Conservation (phyloP, 768 basidiomycete genomes). For the Pseudohyphozyma bogoriensis region DNA sequence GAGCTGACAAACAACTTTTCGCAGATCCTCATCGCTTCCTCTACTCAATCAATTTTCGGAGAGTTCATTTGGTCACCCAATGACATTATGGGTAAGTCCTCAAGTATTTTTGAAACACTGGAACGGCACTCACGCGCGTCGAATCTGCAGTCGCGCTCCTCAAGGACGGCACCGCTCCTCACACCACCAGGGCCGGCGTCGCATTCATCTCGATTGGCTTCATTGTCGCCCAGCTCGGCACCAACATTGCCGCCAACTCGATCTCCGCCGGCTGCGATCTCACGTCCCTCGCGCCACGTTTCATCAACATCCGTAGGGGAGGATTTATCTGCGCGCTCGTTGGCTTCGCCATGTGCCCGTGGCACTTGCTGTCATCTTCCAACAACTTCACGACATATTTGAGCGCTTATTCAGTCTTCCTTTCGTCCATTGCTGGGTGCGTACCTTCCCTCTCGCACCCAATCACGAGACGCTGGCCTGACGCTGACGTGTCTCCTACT, state of each 20-base stretch:
- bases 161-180: not conserved
- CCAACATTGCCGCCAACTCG: slow-evolving; percentile 69
- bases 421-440: slow-evolving; percentile 64
- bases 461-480: too few species aligned
- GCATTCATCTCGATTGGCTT: slow-evolving; percentile 72
- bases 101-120: too few species aligned
- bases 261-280: slow-evolving; percentile 75
- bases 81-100: not conserved
- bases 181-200: slow-evolving; percentile 39
- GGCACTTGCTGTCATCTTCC: slow-evolving; percentile 34
- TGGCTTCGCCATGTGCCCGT: slow-evolving; percentile 64
- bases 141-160: too few species aligned
- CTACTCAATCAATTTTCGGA: slow-evolving; percentile 55
- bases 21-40: slow-evolving; percentile 63
- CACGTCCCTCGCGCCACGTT: slow-evolving; percentile 65
- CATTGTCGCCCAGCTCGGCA: slow-evolving; percentile 50
- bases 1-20: not conserved
- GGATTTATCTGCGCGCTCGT: slow-evolving; percentile 73
- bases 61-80: slow-evolving; percentile 64
- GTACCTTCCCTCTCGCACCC: too few species aligned
- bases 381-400: slow-evolving; percentile 46
- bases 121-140: too few species aligned
- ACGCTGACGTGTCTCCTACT: too few species aligned
- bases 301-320: slow-evolving; percentile 72
- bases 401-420: slow-evolving; percentile 69